Base-by-base conservation (phyloP, 2,329 filamentous ascomycete genomes). In the Sporothrix dimorphospora region DNA sequence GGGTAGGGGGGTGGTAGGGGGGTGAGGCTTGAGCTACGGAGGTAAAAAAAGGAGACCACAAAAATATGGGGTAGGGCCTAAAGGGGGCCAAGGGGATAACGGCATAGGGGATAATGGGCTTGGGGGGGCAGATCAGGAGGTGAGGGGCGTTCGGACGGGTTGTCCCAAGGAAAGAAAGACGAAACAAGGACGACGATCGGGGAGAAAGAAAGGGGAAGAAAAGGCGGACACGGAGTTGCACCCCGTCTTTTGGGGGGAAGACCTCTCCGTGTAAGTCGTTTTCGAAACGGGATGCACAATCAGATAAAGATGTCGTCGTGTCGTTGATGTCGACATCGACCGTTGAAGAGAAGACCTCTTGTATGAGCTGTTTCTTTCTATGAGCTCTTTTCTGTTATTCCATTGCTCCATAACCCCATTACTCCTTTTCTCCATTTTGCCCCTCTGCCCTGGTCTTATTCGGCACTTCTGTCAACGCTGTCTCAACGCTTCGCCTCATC, bases 181-280 rank as follows among this genome's bases (percentile, higher is more conserved):
- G 57, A 63, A 63, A 63, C 53, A 34, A 42, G n/a, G n/a, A 40
- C 38, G 57, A 63, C 57, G 57, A 63, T 63, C 57, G 21, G 57
- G n/a, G n/a, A n/a, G n/a, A n/a, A 63, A 63, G 57, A 61, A 24
- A 19, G 34, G 34, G n/a, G 7, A 59, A n/a, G 16, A 8, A 59
- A 19, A 34, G 38, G 57, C 4, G n/a, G 57, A 42, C 57, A 9
- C 49, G 57, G 57, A 7, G n/a, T 45, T 45, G n/a, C n/a, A 42
- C 59, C 38, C 59, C 38, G 38, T 45, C 12, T 19, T 45, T 49
- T 47, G 42, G 42, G 27, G 49, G 53, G 42, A n/a, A 14, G 42
- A 63, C 38, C 34, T 42, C 57, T 42, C 57, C 57, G 57, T 61
- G 57, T 61, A 42, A 42, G 57, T 61, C 34, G 12, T 14, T 47